These are phyloP conservation scores for Phytophthora multivora DNA, from an alignment of 352 stramenopile genomes.

Conservation along the genomic window DNA sequence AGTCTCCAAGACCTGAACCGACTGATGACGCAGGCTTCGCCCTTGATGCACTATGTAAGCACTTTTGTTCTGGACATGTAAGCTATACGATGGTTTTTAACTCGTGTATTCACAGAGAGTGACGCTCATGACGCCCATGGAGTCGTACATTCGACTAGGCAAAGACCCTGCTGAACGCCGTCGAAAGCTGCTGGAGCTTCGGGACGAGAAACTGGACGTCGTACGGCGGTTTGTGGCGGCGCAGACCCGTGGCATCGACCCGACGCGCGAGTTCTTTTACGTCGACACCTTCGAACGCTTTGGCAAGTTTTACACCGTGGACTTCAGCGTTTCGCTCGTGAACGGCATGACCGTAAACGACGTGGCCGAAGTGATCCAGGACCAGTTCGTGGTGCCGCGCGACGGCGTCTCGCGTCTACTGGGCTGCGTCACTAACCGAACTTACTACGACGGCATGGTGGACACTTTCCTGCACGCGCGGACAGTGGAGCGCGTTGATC, in stretches of 20 bases:
- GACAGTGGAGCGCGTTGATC: conserved; percentile 65
- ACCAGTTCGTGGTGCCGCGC: conserved; percentile 61
- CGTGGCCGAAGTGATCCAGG: conserved; percentile 55
- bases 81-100: no score
- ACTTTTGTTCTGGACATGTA: background rate
- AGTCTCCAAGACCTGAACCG: conserved; percentile 47
- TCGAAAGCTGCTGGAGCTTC: conserved; percentile 45
- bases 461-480: conserved; percentile 59
- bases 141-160: conserved; percentile 60
- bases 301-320: conserved; percentile 71
- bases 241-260: conserved; percentile 55
- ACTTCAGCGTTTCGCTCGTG: conserved; percentile 66
- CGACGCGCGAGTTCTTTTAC: conserved; percentile 65
- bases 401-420: conserved; percentile 60
- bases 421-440: conserved; percentile 61
- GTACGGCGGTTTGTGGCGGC: conserved; percentile 49
- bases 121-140: conserved; percentile 74
- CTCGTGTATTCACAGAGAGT: conserved; percentile 34
- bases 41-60: conserved; percentile 64
- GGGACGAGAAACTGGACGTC: conserved; percentile 54
- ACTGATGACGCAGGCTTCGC: conserved; percentile 43
- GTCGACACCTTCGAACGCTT: conserved; percentile 71
- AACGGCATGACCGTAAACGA: conserved; percentile 45
- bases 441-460: conserved; percentile 67
- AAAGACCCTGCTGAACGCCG: conserved; percentile 46